These are phyloP conservation scores for Theileria parva DNA, from an alignment of 169 alveolate genomes.

Conservation along the genomic window DNA sequence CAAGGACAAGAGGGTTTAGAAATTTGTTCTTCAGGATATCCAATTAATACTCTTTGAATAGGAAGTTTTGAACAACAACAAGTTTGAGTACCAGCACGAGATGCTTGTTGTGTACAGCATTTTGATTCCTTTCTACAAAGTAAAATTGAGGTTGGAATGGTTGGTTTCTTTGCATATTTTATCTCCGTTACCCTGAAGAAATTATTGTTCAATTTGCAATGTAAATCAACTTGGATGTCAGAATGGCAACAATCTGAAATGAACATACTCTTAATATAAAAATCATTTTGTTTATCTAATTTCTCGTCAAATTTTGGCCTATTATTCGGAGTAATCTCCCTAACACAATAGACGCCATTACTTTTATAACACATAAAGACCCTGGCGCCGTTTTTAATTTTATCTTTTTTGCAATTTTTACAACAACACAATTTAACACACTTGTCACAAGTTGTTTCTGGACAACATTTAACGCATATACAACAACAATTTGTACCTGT, in stretches of 20 bases:
- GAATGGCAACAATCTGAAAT: conserved; percentile 19
- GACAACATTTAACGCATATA: background rate
- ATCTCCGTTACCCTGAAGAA: conserved; percentile 12
- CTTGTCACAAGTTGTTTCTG: too few species aligned
- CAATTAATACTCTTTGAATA: too few species aligned
- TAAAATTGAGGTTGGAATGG: background rate
- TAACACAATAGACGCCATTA: background rate
- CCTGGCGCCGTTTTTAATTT: background rate
- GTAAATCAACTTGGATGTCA: conserved; percentile 13
- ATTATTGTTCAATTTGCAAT: conserved; percentile 9
- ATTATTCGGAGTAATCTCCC: background rate
- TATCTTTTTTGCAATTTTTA: background rate
- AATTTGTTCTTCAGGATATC: background rate
- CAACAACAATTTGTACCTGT: background rate
- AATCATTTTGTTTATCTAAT: background rate
- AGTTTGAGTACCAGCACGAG: background rate
- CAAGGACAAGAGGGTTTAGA: too few species aligned
- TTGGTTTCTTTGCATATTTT: conserved; percentile 1
- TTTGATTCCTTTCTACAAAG: background rate
- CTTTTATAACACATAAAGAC: background rate
- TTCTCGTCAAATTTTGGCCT: background rate
- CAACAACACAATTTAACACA: background rate
- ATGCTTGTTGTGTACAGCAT: background rate
- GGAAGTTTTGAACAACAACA: background rate
- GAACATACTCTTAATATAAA: background rate